These are phyloP conservation scores for Ogataea corticis DNA, from an alignment of 805 yeast species.

Conservation along the genomic window DNA sequence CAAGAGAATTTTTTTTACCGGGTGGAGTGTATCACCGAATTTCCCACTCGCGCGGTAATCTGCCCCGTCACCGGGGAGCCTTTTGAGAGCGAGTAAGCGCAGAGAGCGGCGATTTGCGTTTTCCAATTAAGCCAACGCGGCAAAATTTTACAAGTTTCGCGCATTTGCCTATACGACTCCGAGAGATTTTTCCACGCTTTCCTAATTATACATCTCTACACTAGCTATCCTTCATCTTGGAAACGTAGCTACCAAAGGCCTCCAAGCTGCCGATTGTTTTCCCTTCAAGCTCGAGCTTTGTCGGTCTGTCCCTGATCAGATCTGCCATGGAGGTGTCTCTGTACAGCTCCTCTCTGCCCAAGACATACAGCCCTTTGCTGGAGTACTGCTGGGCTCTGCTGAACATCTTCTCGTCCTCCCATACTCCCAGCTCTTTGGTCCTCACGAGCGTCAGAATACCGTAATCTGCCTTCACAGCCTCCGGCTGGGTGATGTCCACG, in stretches of 20 bases:
- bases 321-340: constrained; percentile 17
- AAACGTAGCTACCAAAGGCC: constrained; percentile 28
- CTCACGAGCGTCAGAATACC: constrained; percentile 39
- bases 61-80: constrained; percentile 14
- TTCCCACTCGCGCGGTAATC: constrained; percentile 38
- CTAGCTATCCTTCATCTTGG: constrained; percentile 19
- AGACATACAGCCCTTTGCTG: constrained; percentile 13
- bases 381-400: constrained; percentile 17
- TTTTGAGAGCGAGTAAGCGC: constrained; percentile 38
- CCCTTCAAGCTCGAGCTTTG: background rate
- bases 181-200: background rate
- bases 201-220: background rate
- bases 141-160: constrained; percentile 11
- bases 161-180: background rate
- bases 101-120: constrained; percentile 29
- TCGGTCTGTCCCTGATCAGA: background rate
- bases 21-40: constrained; percentile 40
- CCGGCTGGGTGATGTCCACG: constrained; percentile 30
- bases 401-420: constrained; percentile 12
- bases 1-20: constrained; percentile 30
- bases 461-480: constrained; percentile 32
- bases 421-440: constrained; percentile 29
- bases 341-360: constrained; percentile 13
- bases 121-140: constrained; percentile 18
- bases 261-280: constrained; percentile 12